These are phyloP conservation scores for Corymbia maculata DNA, from an alignment of 345 rosid species.

Conservation along the genomic window DNA sequence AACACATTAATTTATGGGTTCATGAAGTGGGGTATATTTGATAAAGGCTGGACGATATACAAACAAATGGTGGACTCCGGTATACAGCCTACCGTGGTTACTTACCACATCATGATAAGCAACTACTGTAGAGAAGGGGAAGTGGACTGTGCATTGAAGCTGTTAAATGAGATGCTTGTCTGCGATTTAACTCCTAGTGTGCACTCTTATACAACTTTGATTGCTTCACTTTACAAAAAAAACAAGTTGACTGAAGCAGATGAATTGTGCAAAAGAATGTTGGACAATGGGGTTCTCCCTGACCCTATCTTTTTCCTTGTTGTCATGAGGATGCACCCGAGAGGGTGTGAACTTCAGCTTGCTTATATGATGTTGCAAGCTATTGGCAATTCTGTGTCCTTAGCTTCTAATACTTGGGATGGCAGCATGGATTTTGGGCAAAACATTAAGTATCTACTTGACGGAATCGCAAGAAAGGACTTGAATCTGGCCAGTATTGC, in stretches of 20 bases:
- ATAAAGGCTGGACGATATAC: slow-evolving; percentile 35
- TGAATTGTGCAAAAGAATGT: slow-evolving; percentile 37
- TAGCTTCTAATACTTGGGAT: slow-evolving; percentile 16
- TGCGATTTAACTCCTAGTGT: slow-evolving; percentile 23
- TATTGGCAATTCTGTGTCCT: slow-evolving; percentile 36
- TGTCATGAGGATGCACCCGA: slow-evolving; percentile 39
- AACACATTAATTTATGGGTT: slow-evolving; percentile 64
- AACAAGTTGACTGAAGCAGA: slow-evolving; percentile 30
- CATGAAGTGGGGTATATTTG: slow-evolving; percentile 34
- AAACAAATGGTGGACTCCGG: slow-evolving; percentile 31
- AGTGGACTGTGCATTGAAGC: slow-evolving; percentile 35
- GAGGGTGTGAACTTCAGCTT: slow-evolving; percentile 40
- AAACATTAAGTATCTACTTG: slow-evolving; percentile 37
- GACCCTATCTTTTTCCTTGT: slow-evolving; percentile 53
- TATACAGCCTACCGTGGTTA: slow-evolving; percentile 27
- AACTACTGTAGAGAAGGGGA: slow-evolving; percentile 48
- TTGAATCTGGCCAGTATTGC: slow-evolving; percentile 32
- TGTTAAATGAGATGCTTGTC: slow-evolving; percentile 23
- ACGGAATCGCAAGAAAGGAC: slow-evolving; percentile 25
- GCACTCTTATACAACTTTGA: slow-evolving; percentile 48
- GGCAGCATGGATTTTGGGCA: slow-evolving; percentile 6
- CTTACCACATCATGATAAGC: slow-evolving; percentile 44
- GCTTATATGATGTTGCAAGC: slow-evolving; percentile 37
- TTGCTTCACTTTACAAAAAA: slow-evolving; percentile 38
- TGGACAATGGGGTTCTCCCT: slow-evolving; percentile 38